phyloP scores from a whole-genome alignment of 1,284 basidiomycete genomes.

The Cutaneotrichosporon cavernicola region DNA sequence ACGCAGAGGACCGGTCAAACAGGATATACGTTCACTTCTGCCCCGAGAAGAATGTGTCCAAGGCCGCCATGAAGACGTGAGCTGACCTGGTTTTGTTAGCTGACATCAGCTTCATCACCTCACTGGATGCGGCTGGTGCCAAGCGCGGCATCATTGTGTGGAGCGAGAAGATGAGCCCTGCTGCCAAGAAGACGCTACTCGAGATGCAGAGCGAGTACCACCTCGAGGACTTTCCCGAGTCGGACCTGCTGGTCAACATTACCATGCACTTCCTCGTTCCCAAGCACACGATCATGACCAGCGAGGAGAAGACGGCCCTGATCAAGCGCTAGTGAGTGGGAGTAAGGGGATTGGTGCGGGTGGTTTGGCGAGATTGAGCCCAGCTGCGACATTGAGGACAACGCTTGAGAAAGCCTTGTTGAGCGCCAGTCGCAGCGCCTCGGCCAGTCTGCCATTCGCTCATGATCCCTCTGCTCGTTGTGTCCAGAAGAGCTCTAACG shows the following conservation, averaged over 20 bases:
- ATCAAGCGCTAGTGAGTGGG: slow-evolving; percentile 85
- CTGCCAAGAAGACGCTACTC: slow-evolving; percentile 91
- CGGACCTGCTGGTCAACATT: slow-evolving; percentile 95
- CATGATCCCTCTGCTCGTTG: background rate
- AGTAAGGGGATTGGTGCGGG: background rate
- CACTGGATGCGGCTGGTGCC: slow-evolving; percentile 86
- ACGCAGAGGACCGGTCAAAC: slow-evolving; percentile 65
- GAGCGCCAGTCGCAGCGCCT: background rate
- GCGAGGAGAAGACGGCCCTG: slow-evolving; percentile 82
- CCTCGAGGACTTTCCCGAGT: slow-evolving; percentile 95
- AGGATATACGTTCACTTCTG: slow-evolving; percentile 95
- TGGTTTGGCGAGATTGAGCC: too few species aligned
- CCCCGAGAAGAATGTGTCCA: slow-evolving; percentile 85
- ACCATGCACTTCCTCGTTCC: slow-evolving; percentile 94
- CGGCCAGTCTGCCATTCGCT: too few species aligned
- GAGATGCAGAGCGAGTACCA: slow-evolving; percentile 82
- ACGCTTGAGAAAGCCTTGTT: background rate
- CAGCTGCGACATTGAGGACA: background rate
- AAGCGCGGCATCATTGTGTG: slow-evolving; percentile 92
- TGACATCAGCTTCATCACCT: slow-evolving; percentile 69
- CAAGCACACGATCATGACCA: slow-evolving; percentile 80
- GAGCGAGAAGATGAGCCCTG: slow-evolving; percentile 92
- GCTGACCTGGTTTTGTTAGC: slow-evolving; percentile 41
- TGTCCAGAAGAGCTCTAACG: slow-evolving; percentile 5
- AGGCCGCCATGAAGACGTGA: slow-evolving; percentile 93